Conservation (phyloP, 2,329 filamentous ascomycete species). For the Orbilia quercus region DNA sequence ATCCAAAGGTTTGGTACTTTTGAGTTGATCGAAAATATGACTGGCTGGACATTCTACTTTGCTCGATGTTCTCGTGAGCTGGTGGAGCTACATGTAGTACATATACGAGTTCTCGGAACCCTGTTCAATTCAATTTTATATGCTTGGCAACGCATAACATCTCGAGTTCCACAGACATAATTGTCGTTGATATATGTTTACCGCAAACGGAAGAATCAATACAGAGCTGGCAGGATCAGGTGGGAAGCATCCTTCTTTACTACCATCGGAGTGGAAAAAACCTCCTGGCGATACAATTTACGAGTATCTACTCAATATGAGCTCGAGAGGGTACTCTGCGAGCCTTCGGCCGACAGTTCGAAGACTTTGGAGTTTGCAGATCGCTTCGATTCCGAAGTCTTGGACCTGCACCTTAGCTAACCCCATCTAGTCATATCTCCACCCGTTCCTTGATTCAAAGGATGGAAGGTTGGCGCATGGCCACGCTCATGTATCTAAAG, state of each 20-base stretch:
- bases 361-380: constrained; percentile 40
- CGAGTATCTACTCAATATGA: not conserved
- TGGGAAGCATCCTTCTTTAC: constrained; percentile 17
- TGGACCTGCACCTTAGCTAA: constrained; percentile 16
- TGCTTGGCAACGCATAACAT: constrained; percentile 34
- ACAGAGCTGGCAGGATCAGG: constrained; percentile 20
- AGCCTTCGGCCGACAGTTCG: constrained; percentile 20
- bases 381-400: constrained; percentile 54
- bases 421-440: constrained; percentile 3
- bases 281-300: constrained; percentile 23
- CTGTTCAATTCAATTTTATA: constrained; percentile 19
- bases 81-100: too few relatives aligned
- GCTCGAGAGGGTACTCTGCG: too few relatives aligned
- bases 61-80: constrained; percentile 13
- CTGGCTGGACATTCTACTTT: constrained; percentile 8
- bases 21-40: not conserved
- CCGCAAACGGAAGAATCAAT: constrained; percentile 36
- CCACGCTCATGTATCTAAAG: not conserved
- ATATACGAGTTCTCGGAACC: too few relatives aligned
- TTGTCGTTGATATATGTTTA: constrained; percentile 16
- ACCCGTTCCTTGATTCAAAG: constrained; percentile 38
- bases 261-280: constrained; percentile 10
- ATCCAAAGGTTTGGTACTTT: constrained; percentile 24
- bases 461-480: constrained; percentile 8
- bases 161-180: constrained; percentile 30